phyloP scores from a whole-genome alignment of 108 stramenopile genomes.

The Skeletonema grethae region DNA sequence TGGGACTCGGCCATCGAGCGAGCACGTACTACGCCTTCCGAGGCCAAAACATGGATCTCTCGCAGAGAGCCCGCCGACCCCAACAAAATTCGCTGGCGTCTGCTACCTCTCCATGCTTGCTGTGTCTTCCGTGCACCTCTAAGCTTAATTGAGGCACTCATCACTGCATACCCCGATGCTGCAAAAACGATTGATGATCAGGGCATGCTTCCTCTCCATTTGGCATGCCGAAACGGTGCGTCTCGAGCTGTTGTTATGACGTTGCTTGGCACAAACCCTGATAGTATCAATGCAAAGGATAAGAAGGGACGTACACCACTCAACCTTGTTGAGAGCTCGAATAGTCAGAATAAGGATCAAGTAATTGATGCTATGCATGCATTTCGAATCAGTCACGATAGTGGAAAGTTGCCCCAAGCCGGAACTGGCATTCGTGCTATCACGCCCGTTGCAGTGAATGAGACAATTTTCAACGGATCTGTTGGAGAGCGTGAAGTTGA shows the following conservation, averaged over 20 bases:
- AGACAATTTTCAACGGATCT: constrained; percentile 5
- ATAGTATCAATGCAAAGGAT: constrained; percentile 65
- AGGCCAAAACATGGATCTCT: constrained; percentile 82
- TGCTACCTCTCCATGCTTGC: constrained; percentile 81
- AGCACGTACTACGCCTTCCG: constrained; percentile 59
- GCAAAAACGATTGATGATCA: constrained; percentile 88
- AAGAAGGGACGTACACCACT: constrained; percentile 80
- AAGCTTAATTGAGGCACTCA: constrained; percentile 75
- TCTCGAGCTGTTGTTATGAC: constrained; percentile 85
- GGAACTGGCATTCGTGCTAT: constrained; percentile 31
- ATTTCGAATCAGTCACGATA: constrained; percentile 56
- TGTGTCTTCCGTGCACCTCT: constrained; percentile 81
- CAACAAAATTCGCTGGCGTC: constrained; percentile 68
- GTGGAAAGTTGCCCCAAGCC: constrained; percentile 14
- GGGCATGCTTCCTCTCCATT: constrained; percentile 87
- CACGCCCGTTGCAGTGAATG: constrained; percentile 18
- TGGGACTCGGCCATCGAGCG: constrained; percentile 83
- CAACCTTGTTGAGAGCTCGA: constrained; percentile 67
- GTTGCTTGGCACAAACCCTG: constrained; percentile 70
- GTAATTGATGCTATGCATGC: constrained; percentile 66
- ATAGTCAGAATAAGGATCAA: constrained; percentile 80
- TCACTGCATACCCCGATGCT: constrained; percentile 70
- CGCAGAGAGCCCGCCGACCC: constrained; percentile 62
- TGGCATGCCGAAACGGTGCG: constrained; percentile 86
- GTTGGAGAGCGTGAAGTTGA: constrained; percentile 69